Conservation (phyloP, 208 protist genomes). For the Wallacemonas sp. region DNA sequence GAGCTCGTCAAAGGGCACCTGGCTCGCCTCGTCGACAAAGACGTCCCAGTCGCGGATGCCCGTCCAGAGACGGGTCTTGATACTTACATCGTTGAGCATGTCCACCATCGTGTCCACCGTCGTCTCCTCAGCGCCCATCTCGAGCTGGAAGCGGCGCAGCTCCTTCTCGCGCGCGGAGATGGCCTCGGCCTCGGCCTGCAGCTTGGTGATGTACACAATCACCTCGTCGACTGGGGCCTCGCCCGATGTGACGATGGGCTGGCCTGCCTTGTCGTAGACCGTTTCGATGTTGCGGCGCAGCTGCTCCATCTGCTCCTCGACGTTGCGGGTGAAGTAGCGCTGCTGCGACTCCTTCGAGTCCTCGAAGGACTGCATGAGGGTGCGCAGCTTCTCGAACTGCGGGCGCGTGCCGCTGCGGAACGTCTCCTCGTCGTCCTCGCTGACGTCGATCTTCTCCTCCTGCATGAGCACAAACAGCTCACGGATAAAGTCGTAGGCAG, state of each 20-base stretch:
- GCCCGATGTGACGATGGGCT: constrained; percentile 90
- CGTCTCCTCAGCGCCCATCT: constrained; percentile 90
- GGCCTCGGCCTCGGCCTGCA: constrained; percentile 79
- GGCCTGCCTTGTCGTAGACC: constrained; percentile 81
- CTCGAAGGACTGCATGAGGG: constrained; percentile 85
- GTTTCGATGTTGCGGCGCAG: constrained; percentile 87
- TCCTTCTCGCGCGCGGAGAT: constrained; percentile 88
- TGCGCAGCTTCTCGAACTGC: constrained; percentile 92
- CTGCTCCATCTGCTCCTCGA: constrained; percentile 93
- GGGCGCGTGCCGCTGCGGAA: constrained; percentile 91
- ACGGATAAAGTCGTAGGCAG: constrained; percentile 89
- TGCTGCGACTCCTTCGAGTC: constrained; percentile 90
- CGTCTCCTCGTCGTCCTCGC: constrained; percentile 89
- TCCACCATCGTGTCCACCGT: constrained; percentile 89
- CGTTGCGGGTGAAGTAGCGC: constrained; percentile 89
- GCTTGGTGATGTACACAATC: constrained; percentile 79
- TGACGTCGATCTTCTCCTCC: constrained; percentile 88
- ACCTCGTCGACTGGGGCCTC: constrained; percentile 76
- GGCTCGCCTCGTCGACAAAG: constrained; percentile 63
- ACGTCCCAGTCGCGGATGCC: constrained; percentile 85
- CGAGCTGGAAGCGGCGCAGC: constrained; percentile 86
- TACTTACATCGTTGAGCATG: constrained; percentile 92
- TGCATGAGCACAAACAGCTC: constrained; percentile 89
- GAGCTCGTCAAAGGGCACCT: constrained; percentile 77
- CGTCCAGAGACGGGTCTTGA: constrained; percentile 87